These are phyloP conservation scores for Perkinsus marinus DNA, from an alignment of 169 alveolate species.

Conservation along the genomic window DNA sequence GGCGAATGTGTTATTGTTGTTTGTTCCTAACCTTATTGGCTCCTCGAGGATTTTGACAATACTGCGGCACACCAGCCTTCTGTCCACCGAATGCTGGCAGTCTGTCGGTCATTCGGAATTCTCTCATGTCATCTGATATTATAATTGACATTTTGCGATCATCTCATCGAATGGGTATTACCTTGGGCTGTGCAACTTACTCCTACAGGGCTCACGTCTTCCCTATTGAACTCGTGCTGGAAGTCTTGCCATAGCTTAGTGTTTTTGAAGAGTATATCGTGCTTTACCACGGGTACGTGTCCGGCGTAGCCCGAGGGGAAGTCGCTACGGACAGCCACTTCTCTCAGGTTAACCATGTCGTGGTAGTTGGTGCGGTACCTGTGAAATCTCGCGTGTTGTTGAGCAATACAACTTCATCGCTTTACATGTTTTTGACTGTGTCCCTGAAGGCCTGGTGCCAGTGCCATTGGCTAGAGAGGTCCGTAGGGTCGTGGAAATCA, in stretches of 20 bases:
- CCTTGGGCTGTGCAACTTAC: background rate
- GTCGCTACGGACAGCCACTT: background rate
- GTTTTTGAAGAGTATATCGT: background rate
- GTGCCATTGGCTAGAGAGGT: background rate
- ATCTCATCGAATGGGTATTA: background rate
- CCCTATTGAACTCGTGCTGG: background rate
- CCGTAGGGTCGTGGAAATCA: background rate
- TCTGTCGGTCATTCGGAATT: background rate
- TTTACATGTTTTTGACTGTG: background rate
- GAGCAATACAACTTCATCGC: too few relatives aligned
- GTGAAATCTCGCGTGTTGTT: too few relatives aligned
- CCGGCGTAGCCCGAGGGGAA: background rate
- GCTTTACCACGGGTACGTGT: background rate
- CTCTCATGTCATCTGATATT: background rate
- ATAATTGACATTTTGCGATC: background rate
- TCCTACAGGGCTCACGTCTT: background rate
- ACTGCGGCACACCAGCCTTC: background rate
- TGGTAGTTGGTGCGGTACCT: background rate
- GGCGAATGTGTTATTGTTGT: background rate
- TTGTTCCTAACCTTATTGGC: background rate
- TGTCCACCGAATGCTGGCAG: background rate
- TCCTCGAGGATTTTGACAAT: background rate
- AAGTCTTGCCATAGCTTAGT: background rate
- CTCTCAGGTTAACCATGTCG: background rate
- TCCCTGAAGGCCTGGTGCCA: background rate